These are phyloP conservation scores for Aphanomyces invadans DNA, from an alignment of 352 stramenopile genomes.

Conservation along the genomic window DNA sequence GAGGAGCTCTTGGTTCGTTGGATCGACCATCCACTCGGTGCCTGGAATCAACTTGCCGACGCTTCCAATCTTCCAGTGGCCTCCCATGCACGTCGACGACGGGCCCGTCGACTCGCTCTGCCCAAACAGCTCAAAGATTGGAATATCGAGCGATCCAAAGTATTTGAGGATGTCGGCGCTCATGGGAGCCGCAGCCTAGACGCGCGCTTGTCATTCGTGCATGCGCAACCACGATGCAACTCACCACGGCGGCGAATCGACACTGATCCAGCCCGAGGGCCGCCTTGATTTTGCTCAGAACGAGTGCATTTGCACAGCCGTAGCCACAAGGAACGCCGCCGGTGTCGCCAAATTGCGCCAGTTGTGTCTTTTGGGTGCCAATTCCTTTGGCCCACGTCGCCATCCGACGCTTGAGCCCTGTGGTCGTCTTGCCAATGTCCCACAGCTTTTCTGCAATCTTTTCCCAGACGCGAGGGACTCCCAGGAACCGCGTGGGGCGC, in stretches of 20 bases:
- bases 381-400: constrained; percentile 86
- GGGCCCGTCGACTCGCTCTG: constrained; percentile 88
- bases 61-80: constrained; percentile 85
- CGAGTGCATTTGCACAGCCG: constrained; percentile 76
- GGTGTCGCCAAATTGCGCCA: constrained; percentile 80
- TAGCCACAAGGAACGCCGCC: constrained; percentile 85
- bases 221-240: no score
- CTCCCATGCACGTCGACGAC: constrained; percentile 61
- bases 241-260: constrained; percentile 35
- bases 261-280: constrained; percentile 88
- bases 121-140: constrained; percentile 91
- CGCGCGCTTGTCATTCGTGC: constrained; percentile 33
- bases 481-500: constrained; percentile 85
- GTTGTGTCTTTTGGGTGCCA: constrained; percentile 59
- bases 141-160: constrained; percentile 91
- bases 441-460: constrained; percentile 91
- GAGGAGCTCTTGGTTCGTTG: constrained; percentile 61
- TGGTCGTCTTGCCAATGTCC: constrained; percentile 75
- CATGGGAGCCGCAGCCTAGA: constrained; percentile 86
- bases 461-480: constrained; percentile 88
- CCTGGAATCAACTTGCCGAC: constrained; percentile 73
- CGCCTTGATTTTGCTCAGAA: constrained; percentile 83
- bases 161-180: constrained; percentile 90
- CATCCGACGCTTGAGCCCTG: constrained; percentile 88
- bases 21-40: constrained; percentile 46